These are phyloP conservation scores for Claviceps cyperi DNA, from an alignment of 2,329 filamentous ascomycete genomes.

Conservation along the genomic window DNA sequence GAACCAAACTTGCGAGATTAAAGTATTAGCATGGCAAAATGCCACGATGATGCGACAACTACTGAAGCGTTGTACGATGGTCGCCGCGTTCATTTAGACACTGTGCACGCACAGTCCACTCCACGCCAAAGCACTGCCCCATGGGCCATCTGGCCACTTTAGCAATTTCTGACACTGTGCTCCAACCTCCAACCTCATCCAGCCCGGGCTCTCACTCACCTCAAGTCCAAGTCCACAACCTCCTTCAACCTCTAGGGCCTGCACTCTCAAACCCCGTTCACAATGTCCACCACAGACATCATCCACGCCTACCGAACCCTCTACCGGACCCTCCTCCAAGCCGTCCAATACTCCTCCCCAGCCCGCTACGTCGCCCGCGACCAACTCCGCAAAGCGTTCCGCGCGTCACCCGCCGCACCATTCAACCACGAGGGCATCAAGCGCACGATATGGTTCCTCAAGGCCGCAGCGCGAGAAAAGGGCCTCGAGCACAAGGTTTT, in stretches of 20 bases:
- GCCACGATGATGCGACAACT: neutral
- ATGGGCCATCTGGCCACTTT: neutral
- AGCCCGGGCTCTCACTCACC: neutral
- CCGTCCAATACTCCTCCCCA: conserved; percentile 57
- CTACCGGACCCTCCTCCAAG: conserved; percentile 51
- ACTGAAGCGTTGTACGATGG: neutral
- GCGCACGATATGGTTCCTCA: conserved; percentile 57
- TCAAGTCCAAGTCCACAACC: neutral
- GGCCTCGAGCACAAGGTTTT: conserved; percentile 61
- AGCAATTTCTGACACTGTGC: neutral
- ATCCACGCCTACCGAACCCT: conserved; percentile 55
- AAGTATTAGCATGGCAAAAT: neutral
- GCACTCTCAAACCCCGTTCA: neutral
- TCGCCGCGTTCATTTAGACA: neutral
- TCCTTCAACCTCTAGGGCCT: neutral
- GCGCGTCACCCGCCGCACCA: conserved; percentile 15
- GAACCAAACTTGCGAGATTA: neutral
- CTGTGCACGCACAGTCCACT: neutral
- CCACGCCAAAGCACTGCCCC: neutral
- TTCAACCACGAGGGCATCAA: conserved; percentile 37
- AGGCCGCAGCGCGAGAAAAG: conserved; percentile 44
- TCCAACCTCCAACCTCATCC: neutral
- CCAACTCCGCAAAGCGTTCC: conserved; percentile 45
- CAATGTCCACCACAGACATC: conserved; percentile 26
- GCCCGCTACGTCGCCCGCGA: conserved; percentile 48